A percentile compares a stretch with the other conserved stretches of the same genome.
These are phyloP conservation scores for Alliaria petiolata DNA, from an alignment of 345 rosid species.

Conservation along the genomic window DNA sequence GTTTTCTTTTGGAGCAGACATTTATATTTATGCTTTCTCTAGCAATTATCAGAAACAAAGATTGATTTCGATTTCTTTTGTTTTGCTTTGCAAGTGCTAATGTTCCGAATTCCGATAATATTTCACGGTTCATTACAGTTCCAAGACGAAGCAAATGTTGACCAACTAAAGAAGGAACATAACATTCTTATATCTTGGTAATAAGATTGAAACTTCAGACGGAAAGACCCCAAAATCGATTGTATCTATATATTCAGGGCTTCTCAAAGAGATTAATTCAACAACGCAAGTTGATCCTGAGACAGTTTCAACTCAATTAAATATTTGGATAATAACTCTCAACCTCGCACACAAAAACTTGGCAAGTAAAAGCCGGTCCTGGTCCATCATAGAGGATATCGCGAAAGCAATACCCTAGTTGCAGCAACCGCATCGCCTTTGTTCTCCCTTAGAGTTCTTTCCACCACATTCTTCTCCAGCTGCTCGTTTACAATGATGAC, in stretches of 20 bases:
- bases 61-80: neutral
- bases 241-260: neutral
- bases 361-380: neutral
- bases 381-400: constrained; percentile 33
- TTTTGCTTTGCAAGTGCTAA: neutral
- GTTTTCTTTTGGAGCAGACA: neutral
- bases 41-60: neutral
- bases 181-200: neutral
- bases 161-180: neutral
- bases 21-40: neutral
- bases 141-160: neutral
- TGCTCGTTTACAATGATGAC: constrained; percentile 22
- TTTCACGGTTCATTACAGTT: neutral
- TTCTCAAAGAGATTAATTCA: neutral
- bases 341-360: neutral
- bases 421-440: constrained; percentile 98
- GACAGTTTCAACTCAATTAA: neutral
- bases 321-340: neutral
- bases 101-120: neutral
- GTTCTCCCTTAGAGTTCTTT: constrained; percentile 90
- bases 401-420: constrained; percentile 66
- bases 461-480: constrained; percentile 89
- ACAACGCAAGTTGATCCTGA: neutral
- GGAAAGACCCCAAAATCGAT: neutral
- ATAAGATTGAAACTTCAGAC: neutral